phyloP scores from a whole-genome alignment of 2,329 filamentous ascomycete species.

The Aureobasidium musti region DNA sequence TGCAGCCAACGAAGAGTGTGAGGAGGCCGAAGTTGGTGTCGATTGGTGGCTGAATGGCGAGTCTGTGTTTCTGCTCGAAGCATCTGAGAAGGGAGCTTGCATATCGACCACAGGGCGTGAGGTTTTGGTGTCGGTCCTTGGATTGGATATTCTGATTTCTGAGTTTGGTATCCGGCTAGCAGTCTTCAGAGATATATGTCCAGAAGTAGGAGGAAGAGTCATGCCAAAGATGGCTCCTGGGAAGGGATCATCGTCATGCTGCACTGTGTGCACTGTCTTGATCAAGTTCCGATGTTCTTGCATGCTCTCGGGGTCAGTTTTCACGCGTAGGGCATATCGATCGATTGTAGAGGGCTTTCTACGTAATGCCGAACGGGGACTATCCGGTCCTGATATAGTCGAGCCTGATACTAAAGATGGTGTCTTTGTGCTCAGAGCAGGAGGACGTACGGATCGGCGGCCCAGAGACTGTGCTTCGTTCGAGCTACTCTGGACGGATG shows the following conservation, averaged over 20 bases:
- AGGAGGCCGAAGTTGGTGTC: conserved; percentile 75
- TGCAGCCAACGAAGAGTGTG: conserved; percentile 66
- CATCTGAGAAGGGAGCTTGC: conserved; percentile 9
- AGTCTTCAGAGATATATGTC: not conserved
- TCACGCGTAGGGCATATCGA: conserved; percentile 37
- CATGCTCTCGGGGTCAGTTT: conserved; percentile 29
- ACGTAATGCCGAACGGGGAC: conserved; percentile 48
- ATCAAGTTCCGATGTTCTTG: conserved; percentile 32
- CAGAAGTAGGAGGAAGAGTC: conserved; percentile 21
- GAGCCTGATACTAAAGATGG: conserved; percentile 54
- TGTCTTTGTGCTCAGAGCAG: conserved; percentile 42
- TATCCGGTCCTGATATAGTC: conserved; percentile 51
- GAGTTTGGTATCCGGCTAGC: not conserved
- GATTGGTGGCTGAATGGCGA: conserved; percentile 78
- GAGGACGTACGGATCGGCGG: conserved; percentile 14
- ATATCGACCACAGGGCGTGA: not conserved
- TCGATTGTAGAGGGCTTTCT: conserved; percentile 51
- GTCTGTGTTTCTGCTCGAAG: conserved; percentile 73
- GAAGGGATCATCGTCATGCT: conserved; percentile 24
- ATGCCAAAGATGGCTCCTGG: conserved; percentile 28
- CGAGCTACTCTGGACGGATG: not conserved
- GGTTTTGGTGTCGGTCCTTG: not conserved
- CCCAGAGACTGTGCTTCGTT: conserved; percentile 12
- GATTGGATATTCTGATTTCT: not conserved
- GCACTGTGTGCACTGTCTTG: not conserved